phyloP scores from a whole-genome alignment of 768 basidiomycete species.

The Rhodosporidiobolus odoratus region DNA sequence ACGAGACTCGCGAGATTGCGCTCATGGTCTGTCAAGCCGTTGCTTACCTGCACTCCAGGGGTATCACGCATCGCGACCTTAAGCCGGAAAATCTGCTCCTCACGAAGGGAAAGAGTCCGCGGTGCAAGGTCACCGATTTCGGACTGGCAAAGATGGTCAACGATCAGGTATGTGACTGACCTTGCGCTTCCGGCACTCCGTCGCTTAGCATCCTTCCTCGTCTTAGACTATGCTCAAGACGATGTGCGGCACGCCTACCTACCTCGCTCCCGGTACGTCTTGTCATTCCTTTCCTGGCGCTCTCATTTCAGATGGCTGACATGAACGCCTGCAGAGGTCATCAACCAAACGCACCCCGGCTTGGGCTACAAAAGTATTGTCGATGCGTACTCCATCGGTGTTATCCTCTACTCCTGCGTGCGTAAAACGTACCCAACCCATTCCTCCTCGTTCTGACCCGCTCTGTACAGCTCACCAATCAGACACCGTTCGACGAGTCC shows the following conservation, averaged over 20 bases:
- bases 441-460: not conserved
- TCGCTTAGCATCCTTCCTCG: constrained; percentile 23
- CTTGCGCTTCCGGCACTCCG: constrained; percentile 7
- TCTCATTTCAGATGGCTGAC: not conserved
- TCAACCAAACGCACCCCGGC: constrained; percentile 58
- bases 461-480: constrained; percentile 46
- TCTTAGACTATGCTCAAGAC: constrained; percentile 55
- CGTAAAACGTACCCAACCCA: not conserved
- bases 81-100: constrained; percentile 40
- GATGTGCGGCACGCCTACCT: constrained; percentile 93
- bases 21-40: constrained; percentile 63
- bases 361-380: constrained; percentile 78
- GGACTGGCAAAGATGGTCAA: constrained; percentile 90
- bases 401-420: constrained; percentile 69
- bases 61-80: constrained; percentile 79
- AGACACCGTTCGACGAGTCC: constrained; percentile 75
- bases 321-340: constrained; percentile 52
- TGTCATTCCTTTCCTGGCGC: no score
- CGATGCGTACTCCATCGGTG: constrained; percentile 94
- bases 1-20: constrained; percentile 62
- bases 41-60: constrained; percentile 51
- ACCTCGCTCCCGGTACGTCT: constrained; percentile 63
- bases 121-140: constrained; percentile 89
- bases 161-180: constrained; percentile 55
- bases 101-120: constrained; percentile 47